Evolutionary conservation across 2,329 filamentous ascomycete genomes (phyloP), one percentile per base, ranked within the genome.

Genomic region (Teratosphaeria gauchensis): DNA sequence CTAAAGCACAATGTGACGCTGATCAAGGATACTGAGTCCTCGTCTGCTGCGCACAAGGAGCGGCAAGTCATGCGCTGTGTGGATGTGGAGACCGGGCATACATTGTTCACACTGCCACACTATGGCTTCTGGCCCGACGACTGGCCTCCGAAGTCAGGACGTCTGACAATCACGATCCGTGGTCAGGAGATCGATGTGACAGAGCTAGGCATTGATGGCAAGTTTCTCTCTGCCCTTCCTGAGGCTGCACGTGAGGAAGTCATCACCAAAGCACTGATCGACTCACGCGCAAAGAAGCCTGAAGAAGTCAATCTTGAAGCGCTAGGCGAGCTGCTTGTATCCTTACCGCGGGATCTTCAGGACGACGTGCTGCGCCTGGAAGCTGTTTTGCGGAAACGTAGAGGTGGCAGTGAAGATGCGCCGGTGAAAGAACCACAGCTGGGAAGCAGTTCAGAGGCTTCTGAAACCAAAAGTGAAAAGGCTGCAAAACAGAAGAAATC

Each of bases 1-100:
- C 55, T 74, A 53, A 64, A 65, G 28, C 64, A 72, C 55, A 73
- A 74, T 64, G 70, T 74, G 52, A 65, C 66, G 51, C 61, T 73
- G 28, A 48, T 59, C 21, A 35, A 55, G 16, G 64, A 64, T 24
- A 32, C 28, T 12, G 19, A 38, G 48, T 1, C 4, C 16, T 8
- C 42, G 42, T 48, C 42, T 19, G 32, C 24, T 12, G 7, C 16
- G 42, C 42, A 3, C 16, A 11, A 54, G 19, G 32, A 55, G 16
- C 21, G 30, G 32, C 57, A 66, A 51, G 57, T 63, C 19, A 48
- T 71, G 57, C 61, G 61, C 55, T 72, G 68, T 54, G 62, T 70
- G 11, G 69, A 72, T 56, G 59, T 59, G 21, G 62, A 67, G 55
- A 70, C 69, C 7, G 69, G 69, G 2, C 66, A 70, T 51, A 66